Evolutionary conservation across 83 land plant species (phyloP).

Genomic region (Picea abies): DNA sequence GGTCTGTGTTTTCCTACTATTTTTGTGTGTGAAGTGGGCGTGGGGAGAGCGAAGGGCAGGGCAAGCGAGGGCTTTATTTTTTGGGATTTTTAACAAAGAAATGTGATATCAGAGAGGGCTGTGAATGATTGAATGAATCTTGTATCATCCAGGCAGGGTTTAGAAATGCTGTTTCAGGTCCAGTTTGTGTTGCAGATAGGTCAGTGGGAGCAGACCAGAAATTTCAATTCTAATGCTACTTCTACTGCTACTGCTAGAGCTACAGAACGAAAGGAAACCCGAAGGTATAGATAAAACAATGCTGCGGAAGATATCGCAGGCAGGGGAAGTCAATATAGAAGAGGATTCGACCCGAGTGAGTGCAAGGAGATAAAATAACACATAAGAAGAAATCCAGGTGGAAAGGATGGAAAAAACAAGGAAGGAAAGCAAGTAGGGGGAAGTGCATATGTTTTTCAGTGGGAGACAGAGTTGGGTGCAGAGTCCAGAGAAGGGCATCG

Average conservation of each 20-base stretch:
- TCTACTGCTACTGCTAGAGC: not conserved
- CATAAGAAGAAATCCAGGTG: no score
- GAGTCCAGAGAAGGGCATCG: not conserved
- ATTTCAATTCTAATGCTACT: not conserved
- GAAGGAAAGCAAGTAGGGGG: not conserved
- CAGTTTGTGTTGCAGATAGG: not conserved
- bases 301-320: not conserved
- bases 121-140: not conserved
- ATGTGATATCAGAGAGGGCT: no score
- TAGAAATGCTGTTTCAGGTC: not conserved
- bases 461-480: not conserved
- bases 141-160: not conserved
- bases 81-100: not conserved
- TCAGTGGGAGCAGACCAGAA: not conserved
- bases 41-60: not conserved
- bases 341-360: not conserved
- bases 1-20: no score
- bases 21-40: not conserved
- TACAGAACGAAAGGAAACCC: not conserved
- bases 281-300: not conserved
- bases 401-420: not conserved
- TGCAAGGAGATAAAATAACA: no score
- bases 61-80: no score
- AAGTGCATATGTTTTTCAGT: not conserved
- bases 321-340: not conserved